Evolutionary conservation across 2,329 filamentous ascomycete genomes (phyloP), one percentile per base, ranked within the genome.

Genomic region (Aureobasidium vineae): DNA sequence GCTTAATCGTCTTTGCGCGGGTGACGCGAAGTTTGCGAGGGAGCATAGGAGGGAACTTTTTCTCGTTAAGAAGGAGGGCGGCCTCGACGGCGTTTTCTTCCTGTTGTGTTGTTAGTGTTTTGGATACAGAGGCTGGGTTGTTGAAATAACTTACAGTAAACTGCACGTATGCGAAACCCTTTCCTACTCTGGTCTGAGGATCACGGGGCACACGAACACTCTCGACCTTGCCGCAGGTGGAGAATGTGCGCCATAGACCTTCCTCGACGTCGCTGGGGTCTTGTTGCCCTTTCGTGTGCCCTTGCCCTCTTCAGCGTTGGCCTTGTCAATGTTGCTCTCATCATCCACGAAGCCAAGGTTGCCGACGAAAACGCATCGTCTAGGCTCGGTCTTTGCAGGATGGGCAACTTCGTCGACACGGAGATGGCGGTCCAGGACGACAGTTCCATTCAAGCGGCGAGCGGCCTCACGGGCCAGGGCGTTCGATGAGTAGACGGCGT

Each of bases 321-420:
- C 80, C 21, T 79, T 79, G 52, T 82, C 85, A 26, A 90, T 79
- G 60, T 89, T 83, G 45, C 86, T 90, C 79, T 97, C 93, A 71
- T 97, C 92, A 73, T 97, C 94, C 19, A 99, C 91, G 73, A 99
- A 99, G 59, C 92, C 92, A 1, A 99, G 84, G 75, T 99, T 99
- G 54, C 95, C 95, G 31, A 99, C 91, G 74, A 99, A 99, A 19
- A 99, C 88, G 77, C 95, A 99, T 65, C 93, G 90, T 67, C 90
- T 88, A 77, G 97, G 88, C 75, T 96, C 94, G 21, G 88, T 86
- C 47, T 88, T 86, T 16, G 90, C 84, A 0, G 95, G 95, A 77
- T 97, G 92, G 0, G 93, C 91, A 40, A 99, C 88, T 70, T 88
- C 91, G 79, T 99, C 95, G 28, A 94, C 94, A 49, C 94, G 88